Conservation (phyloP, 2,329 filamentous ascomycete species). For the Aspergillus pseudonomiae region DNA sequence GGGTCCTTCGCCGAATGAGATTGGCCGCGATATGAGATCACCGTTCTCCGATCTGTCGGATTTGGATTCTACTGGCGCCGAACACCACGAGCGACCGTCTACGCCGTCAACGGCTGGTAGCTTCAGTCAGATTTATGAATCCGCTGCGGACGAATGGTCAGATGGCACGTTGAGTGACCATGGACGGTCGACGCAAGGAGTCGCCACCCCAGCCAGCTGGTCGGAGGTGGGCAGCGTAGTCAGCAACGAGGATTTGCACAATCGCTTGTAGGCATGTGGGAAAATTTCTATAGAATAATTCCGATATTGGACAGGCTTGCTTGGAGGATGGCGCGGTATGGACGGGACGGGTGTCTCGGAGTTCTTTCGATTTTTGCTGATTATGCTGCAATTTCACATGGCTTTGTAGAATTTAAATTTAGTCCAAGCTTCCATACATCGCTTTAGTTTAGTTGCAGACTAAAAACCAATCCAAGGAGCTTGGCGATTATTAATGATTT, state of each 20-base stretch:
- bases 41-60: conserved; percentile 27
- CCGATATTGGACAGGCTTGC: background rate
- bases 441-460: background rate
- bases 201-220: conserved; percentile 46
- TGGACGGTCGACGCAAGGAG: conserved; percentile 34
- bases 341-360: background rate
- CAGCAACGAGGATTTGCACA: conserved; percentile 42
- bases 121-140: conserved; percentile 41
- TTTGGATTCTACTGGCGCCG: conserved; percentile 12
- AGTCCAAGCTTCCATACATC: background rate
- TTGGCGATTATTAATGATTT: conserved; percentile 1
- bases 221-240: conserved; percentile 49
- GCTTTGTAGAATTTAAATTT: conserved; percentile 2
- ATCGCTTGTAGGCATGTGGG: conserved; percentile 18
- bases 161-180: conserved; percentile 46
- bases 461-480: background rate
- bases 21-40: conserved; percentile 20
- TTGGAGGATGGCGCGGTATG: conserved; percentile 2
- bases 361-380: conserved; percentile 1
- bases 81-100: conserved; percentile 33
- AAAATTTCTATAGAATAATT: conserved; percentile 5
- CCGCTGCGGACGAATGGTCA: conserved; percentile 35
- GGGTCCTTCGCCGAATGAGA: conserved; percentile 23
- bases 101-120: conserved; percentile 42
- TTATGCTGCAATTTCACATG: background rate